Evolutionary conservation across 257 asterid species (phyloP).

Genomic region (Coffea canephora): DNA sequence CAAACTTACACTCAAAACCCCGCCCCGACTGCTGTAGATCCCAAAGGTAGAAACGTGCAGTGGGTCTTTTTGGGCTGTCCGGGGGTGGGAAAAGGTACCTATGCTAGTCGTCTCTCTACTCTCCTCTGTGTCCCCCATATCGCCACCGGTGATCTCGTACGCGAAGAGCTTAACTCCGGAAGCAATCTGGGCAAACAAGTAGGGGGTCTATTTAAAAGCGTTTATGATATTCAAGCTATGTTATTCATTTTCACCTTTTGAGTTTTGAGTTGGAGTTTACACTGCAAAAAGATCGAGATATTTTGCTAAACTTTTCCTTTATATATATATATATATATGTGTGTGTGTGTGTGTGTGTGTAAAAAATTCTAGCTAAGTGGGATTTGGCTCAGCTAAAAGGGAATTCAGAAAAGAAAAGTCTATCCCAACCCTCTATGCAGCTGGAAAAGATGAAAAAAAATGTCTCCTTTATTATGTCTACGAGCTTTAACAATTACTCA

Average conservation of each 20-base stretch:
- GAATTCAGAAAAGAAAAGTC: not conserved
- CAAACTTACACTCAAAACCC: slow-evolving; percentile 17
- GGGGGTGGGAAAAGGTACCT: slow-evolving; percentile 97
- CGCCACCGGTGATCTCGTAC: slow-evolving; percentile 99
- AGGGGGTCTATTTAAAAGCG: not conserved
- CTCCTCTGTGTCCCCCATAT: slow-evolving; percentile 92
- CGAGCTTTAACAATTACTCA: not conserved
- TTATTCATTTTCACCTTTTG: not conserved
- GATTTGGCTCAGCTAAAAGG: not conserved
- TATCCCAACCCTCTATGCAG: not conserved
- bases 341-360: too few species aligned
- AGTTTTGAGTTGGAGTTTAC: not conserved
- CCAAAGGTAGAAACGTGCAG: slow-evolving; percentile 63
- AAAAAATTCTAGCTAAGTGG: not conserved
- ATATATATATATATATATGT: too few species aligned
- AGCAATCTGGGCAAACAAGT: slow-evolving; percentile 74
- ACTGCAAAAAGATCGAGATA: not conserved
- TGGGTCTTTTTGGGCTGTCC: slow-evolving; percentile 98
- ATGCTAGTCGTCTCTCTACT: slow-evolving; percentile 84
- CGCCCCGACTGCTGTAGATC: slow-evolving; percentile 41
- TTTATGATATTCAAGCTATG: not conserved
- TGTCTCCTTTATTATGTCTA: not conserved
- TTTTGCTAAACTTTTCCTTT: not conserved
- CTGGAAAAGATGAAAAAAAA: not conserved
- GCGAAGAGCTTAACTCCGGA: slow-evolving; percentile 75